Base-by-base conservation (phyloP, 345 rosid genomes). In the Sonneratia alba region DNA sequence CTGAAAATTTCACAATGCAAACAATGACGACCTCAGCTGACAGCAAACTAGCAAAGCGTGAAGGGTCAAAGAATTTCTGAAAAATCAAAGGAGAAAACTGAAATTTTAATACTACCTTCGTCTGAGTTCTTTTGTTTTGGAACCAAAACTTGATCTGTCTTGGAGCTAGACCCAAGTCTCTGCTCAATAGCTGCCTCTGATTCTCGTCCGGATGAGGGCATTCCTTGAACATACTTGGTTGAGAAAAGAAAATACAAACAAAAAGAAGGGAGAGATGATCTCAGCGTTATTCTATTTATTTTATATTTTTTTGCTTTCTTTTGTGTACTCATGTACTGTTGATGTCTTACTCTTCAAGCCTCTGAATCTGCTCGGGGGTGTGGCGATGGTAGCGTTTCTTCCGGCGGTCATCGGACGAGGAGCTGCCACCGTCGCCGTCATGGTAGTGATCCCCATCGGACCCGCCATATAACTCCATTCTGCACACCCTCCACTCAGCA, bases 81-180 rank as follows among this genome's bases (percentile, higher is more conserved):
- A 3, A 12, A 6, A 36, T 36, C 36, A 22, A 59, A 24, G 49
- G 45, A 21, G 0, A 13, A 63, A 55, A 48, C 34, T 42, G 3
- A 18, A 66, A 71, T 13, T 14, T 32, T 14, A 15, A n/a, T 1
- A 37, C 22, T 47, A 90, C 99, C 96, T 95, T 95, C 90, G 90
- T 93, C 79, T 95, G 98, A 72, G 99, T 95, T 79, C 99, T 85
- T 75, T 97, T 78, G 83, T 95, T 95, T 66, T 95, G 99, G 74
- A 92, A 95, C 99, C 99, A 95, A 79, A 92, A 92, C 90, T 95
- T 95, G 84, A 95, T 95, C 81, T 95, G 99, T 18, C 98, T 80
- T 11, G 98, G 98, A 66, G 91, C 91, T 77, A 95, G 81, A 70
- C 91, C 90, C 85, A 95, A 75, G 73, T 95, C 98, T 76, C 89